Percentiles rank a stretch among this genome's conserved stretches.
Conservation (phyloP, 2,329 filamentous ascomycete genomes). For the Penicillium sp. region DNA sequence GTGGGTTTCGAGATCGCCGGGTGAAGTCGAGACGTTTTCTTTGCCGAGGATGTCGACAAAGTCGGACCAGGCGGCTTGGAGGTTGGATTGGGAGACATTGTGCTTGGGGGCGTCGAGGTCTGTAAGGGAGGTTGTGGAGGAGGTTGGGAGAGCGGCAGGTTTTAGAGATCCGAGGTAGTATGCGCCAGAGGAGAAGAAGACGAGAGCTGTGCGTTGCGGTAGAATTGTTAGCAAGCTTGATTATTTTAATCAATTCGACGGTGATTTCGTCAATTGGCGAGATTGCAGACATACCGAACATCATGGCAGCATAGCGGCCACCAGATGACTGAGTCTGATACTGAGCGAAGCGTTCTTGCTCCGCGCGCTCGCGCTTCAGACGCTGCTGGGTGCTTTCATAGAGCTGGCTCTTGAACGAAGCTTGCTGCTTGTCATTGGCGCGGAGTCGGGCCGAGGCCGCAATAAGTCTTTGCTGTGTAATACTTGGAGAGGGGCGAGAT, state of each 20-base stretch:
- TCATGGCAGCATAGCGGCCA: slow-evolving; percentile 41
- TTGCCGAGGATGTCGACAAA: slow-evolving; percentile 63
- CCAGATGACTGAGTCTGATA: slow-evolving; percentile 44
- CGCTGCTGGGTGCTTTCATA: slow-evolving; percentile 63
- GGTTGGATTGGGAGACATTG: slow-evolving; percentile 57
- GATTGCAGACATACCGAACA: slow-evolving; percentile 32
- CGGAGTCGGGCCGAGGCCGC: slow-evolving; percentile 19
- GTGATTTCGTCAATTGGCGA: background rate
- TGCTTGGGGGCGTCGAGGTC: slow-evolving; percentile 53
- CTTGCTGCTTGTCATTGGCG: slow-evolving; percentile 35
- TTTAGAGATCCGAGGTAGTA: slow-evolving; percentile 58
- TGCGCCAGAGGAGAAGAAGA: slow-evolving; percentile 53
- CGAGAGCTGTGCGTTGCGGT: slow-evolving; percentile 47
- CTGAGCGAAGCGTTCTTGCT: slow-evolving; percentile 54
- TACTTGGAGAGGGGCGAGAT: slow-evolving; percentile 7
- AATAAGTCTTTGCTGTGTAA: slow-evolving; percentile 24
- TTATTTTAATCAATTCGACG: background rate
- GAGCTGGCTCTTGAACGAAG: slow-evolving; percentile 61
- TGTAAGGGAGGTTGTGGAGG: slow-evolving; percentile 60
- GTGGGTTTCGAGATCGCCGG: slow-evolving; percentile 57
- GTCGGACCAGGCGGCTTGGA: slow-evolving; percentile 66
- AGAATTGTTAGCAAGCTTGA: slow-evolving; percentile 5
- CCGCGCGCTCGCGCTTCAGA: slow-evolving; percentile 59
- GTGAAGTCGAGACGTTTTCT: slow-evolving; percentile 62
- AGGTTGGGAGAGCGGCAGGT: slow-evolving; percentile 48